These are phyloP conservation scores for Phaseolus lunatus DNA, from an alignment of 306 rosid genomes.

Conservation along the genomic window DNA sequence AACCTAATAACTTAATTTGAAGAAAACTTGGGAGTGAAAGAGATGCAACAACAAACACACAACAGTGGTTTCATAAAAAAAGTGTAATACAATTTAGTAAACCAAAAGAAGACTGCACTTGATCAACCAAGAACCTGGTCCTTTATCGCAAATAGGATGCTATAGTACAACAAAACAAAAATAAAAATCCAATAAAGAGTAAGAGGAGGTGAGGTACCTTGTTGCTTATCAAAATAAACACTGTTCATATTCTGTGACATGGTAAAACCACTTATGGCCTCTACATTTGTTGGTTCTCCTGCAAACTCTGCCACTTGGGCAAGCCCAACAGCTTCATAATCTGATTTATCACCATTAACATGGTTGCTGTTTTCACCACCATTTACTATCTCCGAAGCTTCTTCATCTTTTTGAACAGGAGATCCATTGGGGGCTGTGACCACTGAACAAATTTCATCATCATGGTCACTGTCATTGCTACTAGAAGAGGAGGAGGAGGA, in stretches of 20 bases:
- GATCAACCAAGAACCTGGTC: not conserved
- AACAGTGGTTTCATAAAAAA: not conserved
- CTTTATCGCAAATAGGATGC: conserved; percentile 1
- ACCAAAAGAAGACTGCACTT: not conserved
- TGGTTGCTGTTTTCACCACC: conserved; percentile 8
- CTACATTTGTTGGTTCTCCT: conserved; percentile 43
- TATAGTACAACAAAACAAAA: not conserved
- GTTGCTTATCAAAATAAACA: conserved; percentile 51
- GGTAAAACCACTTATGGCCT: conserved; percentile 25
- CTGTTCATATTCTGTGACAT: conserved; percentile 33
- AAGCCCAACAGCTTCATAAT: conserved; percentile 39
- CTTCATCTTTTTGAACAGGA: conserved; percentile 39
- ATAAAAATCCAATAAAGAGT: conserved; percentile 11
- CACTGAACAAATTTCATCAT: conserved; percentile 13
- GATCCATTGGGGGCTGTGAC: conserved; percentile 24
- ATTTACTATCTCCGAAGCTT: conserved; percentile 11
- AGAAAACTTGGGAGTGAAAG: conserved; percentile 25
- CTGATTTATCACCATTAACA: not conserved
- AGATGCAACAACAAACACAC: conserved; percentile 22
- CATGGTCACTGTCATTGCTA: conserved; percentile 14
- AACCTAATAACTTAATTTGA: conserved; percentile 21
- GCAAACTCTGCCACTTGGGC: conserved; percentile 35
- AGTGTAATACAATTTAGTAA: not conserved
- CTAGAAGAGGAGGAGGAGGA: conserved; percentile 26
- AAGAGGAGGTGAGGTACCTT: conserved; percentile 42